Base-by-base conservation (phyloP, 2,329 filamentous ascomycete species). In the Lizonia empirigonia region DNA sequence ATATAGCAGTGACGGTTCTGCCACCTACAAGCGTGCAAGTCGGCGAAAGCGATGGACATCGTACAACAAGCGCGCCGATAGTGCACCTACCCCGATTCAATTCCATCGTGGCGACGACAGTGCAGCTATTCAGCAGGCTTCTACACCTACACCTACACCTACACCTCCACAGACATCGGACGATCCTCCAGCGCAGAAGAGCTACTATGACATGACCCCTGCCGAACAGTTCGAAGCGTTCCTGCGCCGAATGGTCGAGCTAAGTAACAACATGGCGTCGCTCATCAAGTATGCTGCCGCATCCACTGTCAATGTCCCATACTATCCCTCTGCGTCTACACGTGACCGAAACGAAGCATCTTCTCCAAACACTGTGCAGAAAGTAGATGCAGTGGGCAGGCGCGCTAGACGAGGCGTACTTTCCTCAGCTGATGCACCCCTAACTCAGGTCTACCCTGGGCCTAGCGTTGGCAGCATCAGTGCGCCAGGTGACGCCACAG, bases 261-360 rank as follows among this genome's bases (percentile, higher is more conserved):
- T 53, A 1, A 47, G 50, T 27, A 34, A 5, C 15, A 48, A 48
- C 27, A 23, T 53, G 42, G 50, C 44, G 4, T 53, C 50, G 16
- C 37, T 53, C 5, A 27, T 48, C 27, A 53, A 53, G 29, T 53
- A 53, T 23, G 50, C 50, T 20, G 18, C 44, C 13, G 38, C 50
- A 18, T 53, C 50, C 3, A 53, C 26, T 9, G 41, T 45, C 5
- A 41, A 26, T 15, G 7, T 51, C 6, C 42, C 49, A 1, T 42
- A 45, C 15, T 51, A 51, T 20, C 36, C 41, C 27, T 20, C 36
- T 16, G 41, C 41, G 8, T 50, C 34, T 22, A 40, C 40, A 50
- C 19, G 24, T 30, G 27, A 15, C 27, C 27, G 27, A 13, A 15
- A 3, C n/a, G 20, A 15, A 18, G 23, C 19, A 4, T 35, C 40